Evolutionary conservation across 192 early-diverging fungal species (phyloP).

Genomic region (Mortierella claussenii): DNA sequence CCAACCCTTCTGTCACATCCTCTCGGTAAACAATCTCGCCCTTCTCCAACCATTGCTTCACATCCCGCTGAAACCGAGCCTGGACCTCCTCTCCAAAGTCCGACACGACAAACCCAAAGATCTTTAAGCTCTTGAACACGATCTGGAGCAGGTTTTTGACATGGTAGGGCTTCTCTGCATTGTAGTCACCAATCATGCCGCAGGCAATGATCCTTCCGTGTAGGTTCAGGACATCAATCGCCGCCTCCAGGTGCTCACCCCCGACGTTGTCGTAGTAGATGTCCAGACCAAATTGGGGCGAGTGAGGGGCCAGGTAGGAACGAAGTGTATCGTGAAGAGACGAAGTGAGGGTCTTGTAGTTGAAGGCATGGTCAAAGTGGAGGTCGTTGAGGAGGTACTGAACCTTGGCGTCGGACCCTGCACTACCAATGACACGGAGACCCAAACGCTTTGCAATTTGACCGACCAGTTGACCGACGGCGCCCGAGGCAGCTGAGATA

Average conservation of each 20-base stretch:
- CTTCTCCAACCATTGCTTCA: conserved; percentile 14
- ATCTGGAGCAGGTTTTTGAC: conserved; percentile 16
- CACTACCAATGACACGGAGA: conserved; percentile 83
- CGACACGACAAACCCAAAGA: conserved; percentile 17
- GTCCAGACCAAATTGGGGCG: conserved; percentile 63
- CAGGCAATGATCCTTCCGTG: conserved; percentile 15
- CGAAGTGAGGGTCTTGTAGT: conserved; percentile 77
- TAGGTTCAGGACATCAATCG: conserved; percentile 13
- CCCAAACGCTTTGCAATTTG: conserved; percentile 81
- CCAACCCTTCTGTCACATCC: conserved; percentile 4
- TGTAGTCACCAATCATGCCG: conserved; percentile 5
- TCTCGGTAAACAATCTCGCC: conserved; percentile 19
- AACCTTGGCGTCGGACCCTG: conserved; percentile 88
- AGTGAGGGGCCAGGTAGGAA: neutral
- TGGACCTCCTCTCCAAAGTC: conserved; percentile 3
- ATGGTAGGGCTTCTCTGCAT: neutral
- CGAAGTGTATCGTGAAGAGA: neutral
- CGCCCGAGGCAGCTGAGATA: conserved; percentile 85
- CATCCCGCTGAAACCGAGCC: conserved; percentile 10
- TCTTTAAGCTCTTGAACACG: conserved; percentile 5
- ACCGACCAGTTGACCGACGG: conserved; percentile 77
- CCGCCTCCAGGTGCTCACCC: conserved; percentile 20
- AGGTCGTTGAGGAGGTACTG: conserved; percentile 69
- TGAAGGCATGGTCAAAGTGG: conserved; percentile 88
- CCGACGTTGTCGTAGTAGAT: conserved; percentile 92